These are phyloP conservation scores for Dioscorea alata DNA, from an alignment of 106 monocot genomes.

Conservation along the genomic window DNA sequence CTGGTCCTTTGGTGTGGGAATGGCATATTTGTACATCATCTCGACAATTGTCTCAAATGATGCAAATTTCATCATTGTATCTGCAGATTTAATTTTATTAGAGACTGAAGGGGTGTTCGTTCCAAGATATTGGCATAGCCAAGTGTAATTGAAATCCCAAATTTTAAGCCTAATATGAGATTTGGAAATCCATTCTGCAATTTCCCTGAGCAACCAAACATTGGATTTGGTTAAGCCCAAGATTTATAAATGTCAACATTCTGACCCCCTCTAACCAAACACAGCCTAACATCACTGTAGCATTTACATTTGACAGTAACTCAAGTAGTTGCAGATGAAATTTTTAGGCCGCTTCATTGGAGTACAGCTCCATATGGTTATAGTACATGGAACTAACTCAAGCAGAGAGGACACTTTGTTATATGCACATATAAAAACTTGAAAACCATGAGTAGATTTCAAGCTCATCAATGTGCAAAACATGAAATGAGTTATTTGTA, in stretches of 20 bases:
- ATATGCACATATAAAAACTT: slow-evolving; percentile 29
- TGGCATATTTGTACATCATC: slow-evolving; percentile 43
- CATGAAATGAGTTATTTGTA: no score
- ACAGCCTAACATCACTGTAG: no score
- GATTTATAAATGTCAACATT: no score
- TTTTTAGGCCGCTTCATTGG: slow-evolving; percentile 25
- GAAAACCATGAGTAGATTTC: slow-evolving; percentile 1
- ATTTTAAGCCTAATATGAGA: no score
- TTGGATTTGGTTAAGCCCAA: no score
- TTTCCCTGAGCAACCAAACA: no score
- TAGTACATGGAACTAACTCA: slow-evolving; percentile 13
- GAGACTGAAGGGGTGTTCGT: no score
- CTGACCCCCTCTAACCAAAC: no score
- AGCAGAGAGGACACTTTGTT: slow-evolving; percentile 19
- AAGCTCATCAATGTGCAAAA: slow-evolving; percentile 25
- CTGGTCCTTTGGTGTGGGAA: slow-evolving; percentile 35
- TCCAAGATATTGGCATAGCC: no score
- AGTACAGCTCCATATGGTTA: slow-evolving; percentile 7
- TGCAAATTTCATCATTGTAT: slow-evolving; percentile 54
- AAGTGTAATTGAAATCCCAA: no score
- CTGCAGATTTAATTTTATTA: slow-evolving; percentile 9
- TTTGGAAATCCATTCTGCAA: no score
- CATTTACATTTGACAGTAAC: no score
- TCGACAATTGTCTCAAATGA: slow-evolving; percentile 48
- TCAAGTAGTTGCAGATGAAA: background rate